These are phyloP conservation scores for Eucalyptus marginata DNA, from an alignment of 345 rosid species.

Conservation along the genomic window DNA sequence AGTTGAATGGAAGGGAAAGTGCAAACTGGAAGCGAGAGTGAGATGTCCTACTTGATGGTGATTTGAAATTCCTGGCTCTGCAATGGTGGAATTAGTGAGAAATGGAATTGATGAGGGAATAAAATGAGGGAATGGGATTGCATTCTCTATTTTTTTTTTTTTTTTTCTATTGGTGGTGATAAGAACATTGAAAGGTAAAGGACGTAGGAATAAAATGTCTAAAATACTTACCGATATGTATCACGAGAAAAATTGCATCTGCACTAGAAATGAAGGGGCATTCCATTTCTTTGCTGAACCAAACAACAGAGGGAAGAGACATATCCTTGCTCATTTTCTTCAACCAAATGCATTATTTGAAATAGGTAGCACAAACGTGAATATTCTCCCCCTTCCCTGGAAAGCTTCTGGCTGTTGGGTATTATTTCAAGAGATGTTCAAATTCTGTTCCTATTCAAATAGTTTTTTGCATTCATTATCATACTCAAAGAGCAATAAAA, in stretches of 20 bases:
- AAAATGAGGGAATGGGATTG: neutral
- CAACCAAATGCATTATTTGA: neutral
- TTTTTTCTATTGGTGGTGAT: neutral
- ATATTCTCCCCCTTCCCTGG: neutral
- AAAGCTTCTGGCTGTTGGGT: neutral
- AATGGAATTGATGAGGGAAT: neutral
- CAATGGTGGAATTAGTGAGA: neutral
- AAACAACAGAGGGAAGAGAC: neutral
- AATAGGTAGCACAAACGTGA: neutral
- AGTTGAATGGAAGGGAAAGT: neutral
- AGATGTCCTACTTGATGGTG: neutral
- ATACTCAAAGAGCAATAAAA: neutral
- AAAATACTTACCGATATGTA: neutral
- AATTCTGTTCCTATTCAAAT: neutral
- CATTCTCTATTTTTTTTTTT: neutral
- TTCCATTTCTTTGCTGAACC: neutral
- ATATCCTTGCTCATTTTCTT: neutral
- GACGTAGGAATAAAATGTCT: neutral
- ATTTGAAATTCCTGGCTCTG: neutral
- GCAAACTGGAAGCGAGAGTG: neutral
- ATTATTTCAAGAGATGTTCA: neutral
- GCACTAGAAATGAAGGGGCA: neutral
- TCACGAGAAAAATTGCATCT: neutral
- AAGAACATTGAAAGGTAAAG: neutral
- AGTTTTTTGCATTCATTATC: neutral